Evolutionary conservation across 352 stramenopile species (phyloP).

Genomic region (Phytophthora aleatoria): DNA sequence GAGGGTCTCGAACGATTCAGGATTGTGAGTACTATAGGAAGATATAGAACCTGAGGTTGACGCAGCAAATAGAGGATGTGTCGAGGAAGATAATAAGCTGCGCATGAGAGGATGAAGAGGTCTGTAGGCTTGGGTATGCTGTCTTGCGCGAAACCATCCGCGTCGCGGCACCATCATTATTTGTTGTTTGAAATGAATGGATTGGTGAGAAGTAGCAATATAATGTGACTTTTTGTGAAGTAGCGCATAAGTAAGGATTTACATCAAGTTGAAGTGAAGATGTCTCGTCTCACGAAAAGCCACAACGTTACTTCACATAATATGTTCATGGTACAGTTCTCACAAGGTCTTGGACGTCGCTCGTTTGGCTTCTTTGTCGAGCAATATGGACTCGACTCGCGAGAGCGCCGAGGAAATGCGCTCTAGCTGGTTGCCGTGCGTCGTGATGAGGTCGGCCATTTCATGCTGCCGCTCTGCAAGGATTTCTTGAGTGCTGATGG

Average conservation of each 20-base stretch:
- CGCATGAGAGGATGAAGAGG: background rate
- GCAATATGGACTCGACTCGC: conserved; percentile 66
- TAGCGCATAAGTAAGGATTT: conserved; percentile 6
- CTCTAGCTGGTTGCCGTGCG: conserved; percentile 64
- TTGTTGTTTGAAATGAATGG: background rate
- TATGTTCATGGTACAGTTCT: conserved; percentile 5
- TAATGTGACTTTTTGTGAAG: background rate
- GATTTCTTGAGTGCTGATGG: conserved; percentile 78
- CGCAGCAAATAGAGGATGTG: conserved; percentile 10
- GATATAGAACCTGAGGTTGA: background rate
- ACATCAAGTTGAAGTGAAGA: conserved; percentile 9
- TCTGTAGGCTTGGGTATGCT: background rate
- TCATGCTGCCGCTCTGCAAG: conserved; percentile 75
- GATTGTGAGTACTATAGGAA: conserved; percentile 3
- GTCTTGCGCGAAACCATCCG: conserved; percentile 8
- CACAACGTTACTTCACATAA: background rate
- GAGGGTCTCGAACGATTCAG: conserved; percentile 48
- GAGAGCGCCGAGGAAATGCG: conserved; percentile 73
- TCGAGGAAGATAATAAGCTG: conserved; percentile 2
- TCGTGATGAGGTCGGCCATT: conserved; percentile 72
- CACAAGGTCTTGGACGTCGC: background rate
- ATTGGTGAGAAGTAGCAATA: background rate
- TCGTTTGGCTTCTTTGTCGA: conserved; percentile 33
- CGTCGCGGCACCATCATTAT: conserved; percentile 14
- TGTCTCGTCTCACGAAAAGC: conserved; percentile 3